phyloP scores from a whole-genome alignment of 345 rosid genomes.

The Sapria himalayana region DNA sequence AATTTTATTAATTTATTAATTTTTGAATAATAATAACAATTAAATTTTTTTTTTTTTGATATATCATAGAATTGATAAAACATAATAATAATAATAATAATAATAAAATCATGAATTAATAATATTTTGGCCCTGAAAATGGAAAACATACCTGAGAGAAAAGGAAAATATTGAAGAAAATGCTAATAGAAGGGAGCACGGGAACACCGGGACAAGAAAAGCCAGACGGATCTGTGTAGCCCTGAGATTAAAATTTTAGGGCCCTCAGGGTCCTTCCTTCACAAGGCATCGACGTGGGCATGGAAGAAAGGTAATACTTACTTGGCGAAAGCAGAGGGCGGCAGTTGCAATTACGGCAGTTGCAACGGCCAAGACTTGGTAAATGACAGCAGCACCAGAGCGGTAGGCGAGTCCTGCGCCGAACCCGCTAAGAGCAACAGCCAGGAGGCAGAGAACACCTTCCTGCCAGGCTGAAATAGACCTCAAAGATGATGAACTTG shows the following conservation, averaged over 20 bases:
- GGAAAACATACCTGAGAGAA: conserved; percentile 77
- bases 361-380: conserved; percentile 24
- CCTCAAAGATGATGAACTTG: conserved; percentile 22
- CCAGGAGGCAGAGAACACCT: conserved; percentile 49
- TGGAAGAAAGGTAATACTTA: conserved; percentile 24
- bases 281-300: conserved; percentile 36
- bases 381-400: conserved; percentile 24
- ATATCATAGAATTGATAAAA: no score
- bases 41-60: no score
- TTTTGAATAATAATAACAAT: no score
- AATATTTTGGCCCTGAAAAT: no score
- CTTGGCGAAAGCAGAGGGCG: conserved; percentile 50
- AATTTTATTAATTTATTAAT: no score
- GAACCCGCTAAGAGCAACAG: conserved; percentile 66
- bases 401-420: conserved; percentile 50
- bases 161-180: conserved; percentile 81
- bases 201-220: conserved; percentile 91
- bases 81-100: no score
- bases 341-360: conserved; percentile 34
- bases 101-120: no score
- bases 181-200: conserved; percentile 48
- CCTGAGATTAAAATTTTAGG: conserved; percentile 28
- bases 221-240: conserved; percentile 32
- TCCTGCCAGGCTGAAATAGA: conserved; percentile 48
- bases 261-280: no score